Evolutionary conservation across 192 early-diverging fungal species (phyloP), one percentile per base, ranked within the genome.

Genomic region (Powellomyces hirtus): DNA sequence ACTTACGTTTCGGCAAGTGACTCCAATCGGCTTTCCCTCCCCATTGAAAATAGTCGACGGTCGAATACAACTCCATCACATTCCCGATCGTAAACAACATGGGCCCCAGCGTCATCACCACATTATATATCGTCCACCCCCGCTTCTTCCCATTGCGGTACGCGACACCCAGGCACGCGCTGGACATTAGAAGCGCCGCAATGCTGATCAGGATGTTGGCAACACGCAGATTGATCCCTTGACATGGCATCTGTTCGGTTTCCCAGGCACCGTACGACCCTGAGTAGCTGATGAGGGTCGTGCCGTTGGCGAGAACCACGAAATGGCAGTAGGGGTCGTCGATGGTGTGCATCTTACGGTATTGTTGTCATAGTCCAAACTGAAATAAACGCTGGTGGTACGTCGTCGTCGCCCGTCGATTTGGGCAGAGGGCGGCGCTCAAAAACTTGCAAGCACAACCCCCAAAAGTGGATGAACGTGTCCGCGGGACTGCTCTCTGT

Each of bases 251-350:
- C 5, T 35, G 44, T 14, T 18, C 42, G 22, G 42, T 64, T 33
- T 64, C 62, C 62, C 62, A 64, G 5, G 62, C 30, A 18, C 62
- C 62, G 1, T 50, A 16, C 4, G 16, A 45, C 1, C 62, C 62
- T 20, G 22, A 24, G 44, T 64, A 64, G 11, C 44, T 30, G 5
- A 64, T 13, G 46, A 46, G 4, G 4, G 29, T 50, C 14, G 42
- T 64, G 4, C 62, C 62, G 35, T 64, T 38, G 3, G 16, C 26
- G 22, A 49, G 22, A 16, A 0, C 1, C 16, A 30, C 36, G 18
- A 30, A 50, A 11, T 36, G 40, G 33, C 62, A 64, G 36, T 64
- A 35, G 22, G 62, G 62, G 35, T 64, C 62, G 44, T 62, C 40
- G 38, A 58, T 33, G 1, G 0, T 36, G 56, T n/a, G 0, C 46